Evolutionary conservation across 75 land plant species (phyloP), one percentile per base, ranked within the genome.

Genomic region (Cryptomeria japonica): DNA sequence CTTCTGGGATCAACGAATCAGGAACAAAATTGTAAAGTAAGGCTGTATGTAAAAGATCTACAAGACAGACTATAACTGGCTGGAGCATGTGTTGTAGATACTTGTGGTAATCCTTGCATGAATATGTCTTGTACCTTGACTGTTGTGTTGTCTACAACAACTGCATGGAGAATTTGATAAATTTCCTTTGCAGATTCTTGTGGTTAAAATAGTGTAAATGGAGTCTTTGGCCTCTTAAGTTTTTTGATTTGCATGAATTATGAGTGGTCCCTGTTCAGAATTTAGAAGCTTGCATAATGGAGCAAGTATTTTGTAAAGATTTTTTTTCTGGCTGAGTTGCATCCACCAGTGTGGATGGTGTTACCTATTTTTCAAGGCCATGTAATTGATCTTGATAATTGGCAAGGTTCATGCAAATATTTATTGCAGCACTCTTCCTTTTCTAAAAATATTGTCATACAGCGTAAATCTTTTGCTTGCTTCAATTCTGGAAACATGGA

Each of bases 101-200:
- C 83, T 2, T 39, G 46, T 28, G 10, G 84, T 12, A 46, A 11
- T 44, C 46, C 47, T 82, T 82, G 47, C 49, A 46, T 46, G 51
- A 47, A 42, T n/a, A n/a, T 82, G 34, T 82, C 47, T 28, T 42
- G 5, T 28, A 46, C 84, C 53, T 82, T 10, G 32, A 28, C 53
- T 12, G 84, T 82, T 46, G n/a, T 46, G 53, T 16, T 82, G 25
- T 5, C 25, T 80, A 11, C 47, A 39, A 46, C 49, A 28, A 82
- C 84, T 46, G 32, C 51, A 82, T 10, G 46, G 51, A 46, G 47
- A 82, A 82, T 28, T n/a, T 14, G 51, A 46, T 82, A 44, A 28
- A 82, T 15, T 49, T 82, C 46, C 49, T 82, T 82, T 82, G 31
- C 84, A 82, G 84, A 46, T 82, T 82, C 32, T 82, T 46, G 32